Evolutionary conservation across 106 monocot species (phyloP).

Genomic region (Amphibolis antarctica): DNA sequence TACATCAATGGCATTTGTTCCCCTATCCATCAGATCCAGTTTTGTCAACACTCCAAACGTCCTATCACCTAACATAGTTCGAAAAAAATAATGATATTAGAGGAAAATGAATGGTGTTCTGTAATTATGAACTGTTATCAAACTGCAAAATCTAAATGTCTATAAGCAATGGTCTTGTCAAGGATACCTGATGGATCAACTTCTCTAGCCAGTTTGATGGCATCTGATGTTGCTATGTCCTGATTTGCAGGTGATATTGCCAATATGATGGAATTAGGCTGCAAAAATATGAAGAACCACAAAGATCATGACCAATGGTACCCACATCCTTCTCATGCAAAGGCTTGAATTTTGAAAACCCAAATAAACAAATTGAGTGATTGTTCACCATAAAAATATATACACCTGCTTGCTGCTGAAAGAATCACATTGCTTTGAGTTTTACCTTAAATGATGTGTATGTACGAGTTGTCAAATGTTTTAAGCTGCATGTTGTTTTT

Average conservation of each 20-base stretch:
- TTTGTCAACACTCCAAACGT: conserved; percentile 83
- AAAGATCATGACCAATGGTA: too few species aligned
- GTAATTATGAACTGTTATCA: too few species aligned
- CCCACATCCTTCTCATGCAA: too few species aligned
- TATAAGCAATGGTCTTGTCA: not conserved
- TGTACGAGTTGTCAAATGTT: too few species aligned
- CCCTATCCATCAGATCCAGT: conserved; percentile 74
- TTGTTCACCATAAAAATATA: too few species aligned
- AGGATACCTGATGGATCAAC: conserved; percentile 59
- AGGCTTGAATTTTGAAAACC: too few species aligned
- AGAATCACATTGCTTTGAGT: too few species aligned
- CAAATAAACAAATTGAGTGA: too few species aligned
- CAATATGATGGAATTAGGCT: conserved; percentile 68
- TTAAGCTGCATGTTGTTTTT: too few species aligned
- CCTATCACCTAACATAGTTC: conserved; percentile 38
- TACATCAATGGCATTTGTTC: conserved; percentile 83
- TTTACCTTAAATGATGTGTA: too few species aligned
- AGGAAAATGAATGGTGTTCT: too few species aligned
- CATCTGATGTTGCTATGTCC: conserved; percentile 85
- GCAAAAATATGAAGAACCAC: conserved; percentile 3
- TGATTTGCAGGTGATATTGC: conserved; percentile 89
- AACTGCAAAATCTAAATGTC: not conserved
- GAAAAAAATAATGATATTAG: not conserved
- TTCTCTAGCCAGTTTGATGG: conserved; percentile 68
- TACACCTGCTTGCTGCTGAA: too few species aligned